phyloP scores from a whole-genome alignment of 306 rosid species.

The Sesbania bispinosa region DNA sequence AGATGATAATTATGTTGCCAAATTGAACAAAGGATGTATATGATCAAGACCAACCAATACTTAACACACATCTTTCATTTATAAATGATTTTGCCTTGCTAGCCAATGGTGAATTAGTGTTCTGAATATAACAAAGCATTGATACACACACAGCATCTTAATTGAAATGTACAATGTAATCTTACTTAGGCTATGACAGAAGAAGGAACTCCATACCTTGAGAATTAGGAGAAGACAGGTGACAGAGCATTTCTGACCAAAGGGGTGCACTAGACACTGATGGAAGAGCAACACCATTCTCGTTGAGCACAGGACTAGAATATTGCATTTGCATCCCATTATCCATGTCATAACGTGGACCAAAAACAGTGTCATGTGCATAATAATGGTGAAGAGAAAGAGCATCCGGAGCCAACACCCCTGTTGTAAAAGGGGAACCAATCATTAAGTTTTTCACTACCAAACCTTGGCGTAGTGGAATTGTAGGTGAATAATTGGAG shows the following conservation, averaged over 20 bases:
- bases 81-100: too few relatives aligned
- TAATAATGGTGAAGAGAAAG: slow-evolving; percentile 40
- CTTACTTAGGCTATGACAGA: too few relatives aligned
- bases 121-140: too few relatives aligned
- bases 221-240: slow-evolving; percentile 44
- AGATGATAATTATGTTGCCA: too few relatives aligned
- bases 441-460: slow-evolving; percentile 37
- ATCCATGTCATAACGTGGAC: slow-evolving; percentile 33
- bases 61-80: too few relatives aligned
- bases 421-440: slow-evolving; percentile 68
- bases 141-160: not conserved
- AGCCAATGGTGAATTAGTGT: not conserved
- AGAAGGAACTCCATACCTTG: too few relatives aligned
- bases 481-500: slow-evolving; percentile 47
- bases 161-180: not conserved
- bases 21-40: not conserved
- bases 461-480: slow-evolving; percentile 44
- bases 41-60: not conserved
- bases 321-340: slow-evolving; percentile 35
- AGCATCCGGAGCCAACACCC: slow-evolving; percentile 66
- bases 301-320: slow-evolving; percentile 16
- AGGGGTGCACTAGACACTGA: slow-evolving; percentile 33
- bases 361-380: slow-evolving; percentile 48
- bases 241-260: slow-evolving; percentile 49
- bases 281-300: slow-evolving; percentile 1